These are phyloP conservation scores for Tylopilus felleus DNA, from an alignment of 768 basidiomycete species.

Conservation along the genomic window DNA sequence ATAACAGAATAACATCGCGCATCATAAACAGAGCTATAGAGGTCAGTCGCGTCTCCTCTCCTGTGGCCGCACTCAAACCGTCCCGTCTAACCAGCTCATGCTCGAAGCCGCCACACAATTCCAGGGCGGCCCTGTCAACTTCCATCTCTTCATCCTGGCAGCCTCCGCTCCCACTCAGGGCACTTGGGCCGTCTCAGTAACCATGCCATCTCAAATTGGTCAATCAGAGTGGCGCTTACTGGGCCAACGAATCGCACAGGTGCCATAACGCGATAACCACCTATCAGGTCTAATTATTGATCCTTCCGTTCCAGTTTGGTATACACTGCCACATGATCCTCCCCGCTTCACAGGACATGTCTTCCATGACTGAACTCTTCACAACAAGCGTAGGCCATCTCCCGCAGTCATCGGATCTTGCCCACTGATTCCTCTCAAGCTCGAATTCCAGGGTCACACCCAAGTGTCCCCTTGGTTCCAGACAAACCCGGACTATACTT, in stretches of 20 bases:
- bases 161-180: conserved; percentile 42
- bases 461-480: conserved; percentile 39
- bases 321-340: conserved; percentile 61
- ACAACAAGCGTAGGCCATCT: conserved; percentile 39
- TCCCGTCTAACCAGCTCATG: conserved; percentile 21
- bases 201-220: conserved; percentile 28
- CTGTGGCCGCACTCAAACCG: not conserved
- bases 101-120: conserved; percentile 29
- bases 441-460: conserved; percentile 24
- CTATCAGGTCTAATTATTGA: conserved; percentile 15
- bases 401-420: not conserved
- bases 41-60: conserved; percentile 28
- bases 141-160: conserved; percentile 55
- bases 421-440: conserved; percentile 12
- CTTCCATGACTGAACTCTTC: conserved; percentile 46
- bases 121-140: conserved; percentile 33
- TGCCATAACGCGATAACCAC: conserved; percentile 24
- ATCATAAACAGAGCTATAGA: conserved; percentile 45
- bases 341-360: conserved; percentile 44
- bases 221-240: conserved; percentile 41
- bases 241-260: conserved; percentile 44
- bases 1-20: conserved; percentile 44
- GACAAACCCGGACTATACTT: conserved; percentile 34
- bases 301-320: conserved; percentile 38
- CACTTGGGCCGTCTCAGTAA: conserved; percentile 22